A percentile compares a stretch with the other conserved stretches of the same genome.
Evolutionary conservation across 345 rosid species (phyloP).

Genomic region (Arabis alpina): DNA sequence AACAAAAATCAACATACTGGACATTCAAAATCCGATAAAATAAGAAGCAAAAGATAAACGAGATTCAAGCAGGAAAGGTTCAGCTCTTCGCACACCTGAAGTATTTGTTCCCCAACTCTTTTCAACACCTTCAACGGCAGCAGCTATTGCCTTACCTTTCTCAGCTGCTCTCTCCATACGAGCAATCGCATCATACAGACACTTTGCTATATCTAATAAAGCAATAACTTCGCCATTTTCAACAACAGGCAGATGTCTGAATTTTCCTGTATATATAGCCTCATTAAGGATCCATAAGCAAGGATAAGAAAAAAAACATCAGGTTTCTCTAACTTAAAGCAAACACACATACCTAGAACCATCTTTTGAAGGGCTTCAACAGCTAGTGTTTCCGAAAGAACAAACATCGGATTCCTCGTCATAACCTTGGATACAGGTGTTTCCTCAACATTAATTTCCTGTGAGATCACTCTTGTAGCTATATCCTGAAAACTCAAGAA

Average conservation of each 20-base stretch:
- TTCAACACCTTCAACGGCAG: slow-evolving; percentile 99
- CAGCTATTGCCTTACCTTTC: slow-evolving; percentile 99
- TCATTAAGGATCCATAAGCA: slow-evolving; percentile 22
- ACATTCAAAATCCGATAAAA: slow-evolving; percentile 5
- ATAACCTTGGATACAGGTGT: slow-evolving; percentile 95
- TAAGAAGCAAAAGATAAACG: neutral
- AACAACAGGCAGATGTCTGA: slow-evolving; percentile 98
- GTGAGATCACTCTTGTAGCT: slow-evolving; percentile 86
- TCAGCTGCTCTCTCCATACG: slow-evolving; percentile 99
- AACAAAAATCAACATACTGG: slow-evolving; percentile 16
- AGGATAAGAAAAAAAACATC: neutral
- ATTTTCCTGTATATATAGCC: slow-evolving; percentile 70
- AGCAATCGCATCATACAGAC: slow-evolving; percentile 97
- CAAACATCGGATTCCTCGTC: slow-evolving; percentile 94
- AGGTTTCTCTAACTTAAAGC: slow-evolving; percentile 16
- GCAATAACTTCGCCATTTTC: slow-evolving; percentile 99
- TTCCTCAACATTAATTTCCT: slow-evolving; percentile 77
- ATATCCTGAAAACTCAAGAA: slow-evolving; percentile 64
- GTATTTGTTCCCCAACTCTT: slow-evolving; percentile 85
- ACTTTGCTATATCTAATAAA: slow-evolving; percentile 93
- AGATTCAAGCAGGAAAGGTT: neutral
- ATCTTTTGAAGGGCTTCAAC: slow-evolving; percentile 99
- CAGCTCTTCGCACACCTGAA: slow-evolving; percentile 59
- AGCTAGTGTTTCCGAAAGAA: slow-evolving; percentile 94
- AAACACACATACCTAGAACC: slow-evolving; percentile 78